Evolutionary conservation across 345 rosid genomes (phyloP).

Genomic region (Salix purpurea): DNA sequence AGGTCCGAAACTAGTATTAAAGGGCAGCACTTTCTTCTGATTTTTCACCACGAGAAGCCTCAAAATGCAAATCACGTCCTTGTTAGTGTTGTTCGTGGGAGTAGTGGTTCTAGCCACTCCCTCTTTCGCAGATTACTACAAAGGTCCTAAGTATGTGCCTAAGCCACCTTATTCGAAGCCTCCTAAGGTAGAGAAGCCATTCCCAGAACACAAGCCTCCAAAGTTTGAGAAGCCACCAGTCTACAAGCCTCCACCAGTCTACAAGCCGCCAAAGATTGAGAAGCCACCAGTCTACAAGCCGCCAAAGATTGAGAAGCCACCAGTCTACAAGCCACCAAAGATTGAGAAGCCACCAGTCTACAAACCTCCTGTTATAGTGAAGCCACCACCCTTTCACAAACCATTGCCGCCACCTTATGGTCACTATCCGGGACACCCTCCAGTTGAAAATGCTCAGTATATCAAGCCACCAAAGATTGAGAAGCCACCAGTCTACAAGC

Average conservation of each 20-base stretch:
- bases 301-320: too few species aligned
- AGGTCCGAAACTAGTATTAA: slow-evolving; percentile 13
- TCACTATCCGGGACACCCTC: too few species aligned
- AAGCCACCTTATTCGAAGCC: background rate
- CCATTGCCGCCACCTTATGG: too few species aligned
- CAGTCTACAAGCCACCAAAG: background rate
- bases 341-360: too few species aligned
- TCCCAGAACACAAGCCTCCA: background rate
- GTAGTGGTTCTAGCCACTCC: slow-evolving; percentile 23
- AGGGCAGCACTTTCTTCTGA: background rate
- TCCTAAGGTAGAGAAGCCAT: background rate
- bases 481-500: background rate
- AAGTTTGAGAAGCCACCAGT: slow-evolving; percentile 7
- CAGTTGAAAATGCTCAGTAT: background rate
- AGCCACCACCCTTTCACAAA: background rate
- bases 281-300: too few species aligned
- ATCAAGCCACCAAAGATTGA: background rate
- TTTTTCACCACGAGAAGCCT: background rate
- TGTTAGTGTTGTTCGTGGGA: slow-evolving; percentile 23
- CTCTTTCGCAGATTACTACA: slow-evolving; percentile 1
- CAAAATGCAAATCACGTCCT: slow-evolving; percentile 18
- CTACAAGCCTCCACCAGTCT: slow-evolving; percentile 13
- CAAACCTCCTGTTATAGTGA: background rate
- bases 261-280: background rate
- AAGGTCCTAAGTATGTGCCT: background rate